Evolutionary conservation across 179 eudicot species (phyloP).

Genomic region (Gypsophila paniculata): DNA sequence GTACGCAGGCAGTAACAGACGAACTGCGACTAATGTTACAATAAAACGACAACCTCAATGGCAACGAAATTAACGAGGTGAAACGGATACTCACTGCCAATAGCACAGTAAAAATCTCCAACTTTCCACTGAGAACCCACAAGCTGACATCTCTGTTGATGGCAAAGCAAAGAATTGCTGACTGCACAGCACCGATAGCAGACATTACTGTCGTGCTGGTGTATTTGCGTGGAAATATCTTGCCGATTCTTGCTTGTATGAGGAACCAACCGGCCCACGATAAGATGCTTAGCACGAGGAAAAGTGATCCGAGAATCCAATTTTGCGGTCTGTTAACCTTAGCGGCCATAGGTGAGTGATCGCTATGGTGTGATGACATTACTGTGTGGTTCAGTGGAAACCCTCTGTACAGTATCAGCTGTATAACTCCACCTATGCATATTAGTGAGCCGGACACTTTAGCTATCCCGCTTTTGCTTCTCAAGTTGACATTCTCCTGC

Average conservation of each 20-base stretch:
- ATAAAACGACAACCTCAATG: too few relatives aligned
- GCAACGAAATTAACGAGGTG: neutral
- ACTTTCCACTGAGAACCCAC: slow-evolving; percentile 63
- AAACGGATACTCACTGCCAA: slow-evolving; percentile 50
- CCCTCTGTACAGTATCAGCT: slow-evolving; percentile 62
- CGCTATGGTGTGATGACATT: slow-evolving; percentile 11
- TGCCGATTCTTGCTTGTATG: slow-evolving; percentile 58
- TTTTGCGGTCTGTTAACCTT: slow-evolving; percentile 15
- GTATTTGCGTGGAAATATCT: slow-evolving; percentile 52
- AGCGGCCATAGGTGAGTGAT: slow-evolving; percentile 6
- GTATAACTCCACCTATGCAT: slow-evolving; percentile 47
- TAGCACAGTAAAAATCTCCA: slow-evolving; percentile 47
- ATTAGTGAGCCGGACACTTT: slow-evolving; percentile 55
- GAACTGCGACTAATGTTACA: too few relatives aligned
- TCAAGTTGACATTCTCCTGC: slow-evolving; percentile 60
- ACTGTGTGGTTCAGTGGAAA: slow-evolving; percentile 36
- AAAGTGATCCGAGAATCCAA: slow-evolving; percentile 49
- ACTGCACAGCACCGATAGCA: slow-evolving; percentile 56
- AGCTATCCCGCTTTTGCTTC: slow-evolving; percentile 53
- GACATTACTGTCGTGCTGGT: slow-evolving; percentile 68
- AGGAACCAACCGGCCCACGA: slow-evolving; percentile 87
- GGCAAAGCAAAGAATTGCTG: slow-evolving; percentile 43
- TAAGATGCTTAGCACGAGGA: slow-evolving; percentile 41
- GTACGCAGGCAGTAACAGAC: too few relatives aligned
- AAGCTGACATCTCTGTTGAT: slow-evolving; percentile 35